Evolutionary conservation across 768 basidiomycete species (phyloP).

Genomic region (Butyriboletus loyo): DNA sequence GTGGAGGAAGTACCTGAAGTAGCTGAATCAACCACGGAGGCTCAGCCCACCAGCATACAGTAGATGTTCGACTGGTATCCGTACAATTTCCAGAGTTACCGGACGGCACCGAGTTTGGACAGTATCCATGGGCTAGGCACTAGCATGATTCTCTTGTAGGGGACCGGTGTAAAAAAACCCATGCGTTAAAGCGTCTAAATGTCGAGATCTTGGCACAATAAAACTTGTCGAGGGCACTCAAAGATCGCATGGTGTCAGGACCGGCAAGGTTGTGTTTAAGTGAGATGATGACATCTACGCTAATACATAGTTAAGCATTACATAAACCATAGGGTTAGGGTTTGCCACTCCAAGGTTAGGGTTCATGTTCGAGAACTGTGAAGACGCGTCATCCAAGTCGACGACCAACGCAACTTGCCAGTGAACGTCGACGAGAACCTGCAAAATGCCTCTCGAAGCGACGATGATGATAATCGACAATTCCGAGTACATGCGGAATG

Average conservation of each 20-base stretch:
- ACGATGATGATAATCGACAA: constrained; percentile 98
- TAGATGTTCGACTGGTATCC: neutral
- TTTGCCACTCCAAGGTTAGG: constrained; percentile 14
- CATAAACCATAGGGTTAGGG: constrained; percentile 19
- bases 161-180: neutral
- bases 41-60: too few species aligned
- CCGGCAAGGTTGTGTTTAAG: too few species aligned
- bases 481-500: constrained; percentile 96
- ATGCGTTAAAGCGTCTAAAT: neutral
- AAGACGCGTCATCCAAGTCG: constrained; percentile 29
- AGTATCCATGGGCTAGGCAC: neutral
- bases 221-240: neutral
- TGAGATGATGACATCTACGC: too few species aligned
- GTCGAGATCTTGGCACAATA: neutral
- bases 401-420: constrained; percentile 3
- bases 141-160: neutral
- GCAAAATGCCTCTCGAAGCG: constrained; percentile 91
- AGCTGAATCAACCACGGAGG: neutral
- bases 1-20: neutral
- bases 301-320: too few species aligned
- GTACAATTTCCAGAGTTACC: neutral
- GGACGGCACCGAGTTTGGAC: neutral
- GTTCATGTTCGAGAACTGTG: constrained; percentile 9
- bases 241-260: too few species aligned
- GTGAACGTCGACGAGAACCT: constrained; percentile 10